Conservation (phyloP, 139 green algal species). For the Micractinium conductrix region DNA sequence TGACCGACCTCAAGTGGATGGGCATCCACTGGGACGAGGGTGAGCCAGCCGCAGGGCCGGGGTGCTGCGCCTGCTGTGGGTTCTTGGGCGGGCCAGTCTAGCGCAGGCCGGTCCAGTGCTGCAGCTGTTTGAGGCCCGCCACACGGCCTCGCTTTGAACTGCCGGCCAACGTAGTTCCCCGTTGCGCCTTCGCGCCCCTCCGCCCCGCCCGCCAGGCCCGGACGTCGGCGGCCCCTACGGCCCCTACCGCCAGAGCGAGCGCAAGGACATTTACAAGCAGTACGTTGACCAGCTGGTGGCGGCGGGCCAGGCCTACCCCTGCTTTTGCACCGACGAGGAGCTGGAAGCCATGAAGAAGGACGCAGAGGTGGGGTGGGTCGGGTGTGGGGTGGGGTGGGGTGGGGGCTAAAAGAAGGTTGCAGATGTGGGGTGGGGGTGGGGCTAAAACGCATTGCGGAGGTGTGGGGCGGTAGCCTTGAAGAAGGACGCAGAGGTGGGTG, state of each 20-base stretch:
- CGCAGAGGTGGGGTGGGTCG: constrained; percentile 61
- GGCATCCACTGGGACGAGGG: constrained; percentile 97
- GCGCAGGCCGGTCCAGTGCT: too few relatives aligned
- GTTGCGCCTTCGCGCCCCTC: too few relatives aligned
- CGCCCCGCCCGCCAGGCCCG: constrained; percentile 65
- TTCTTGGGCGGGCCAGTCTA: too few relatives aligned
- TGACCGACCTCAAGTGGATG: constrained; percentile 95
- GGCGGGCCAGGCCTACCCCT: constrained; percentile 89
- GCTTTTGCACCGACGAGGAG: constrained; percentile 99
- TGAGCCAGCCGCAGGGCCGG: constrained; percentile 33
- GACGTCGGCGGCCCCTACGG: constrained; percentile 86
- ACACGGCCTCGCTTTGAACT: too few relatives aligned
- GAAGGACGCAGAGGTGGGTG: too few relatives aligned
- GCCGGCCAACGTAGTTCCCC: too few relatives aligned
- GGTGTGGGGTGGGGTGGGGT: not conserved
- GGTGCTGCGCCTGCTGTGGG: too few relatives aligned
- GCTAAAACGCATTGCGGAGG: too few relatives aligned
- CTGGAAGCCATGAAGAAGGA: constrained; percentile 87
- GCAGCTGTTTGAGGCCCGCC: too few relatives aligned
- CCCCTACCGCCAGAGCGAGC: constrained; percentile 97
- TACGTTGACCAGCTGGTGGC: constrained; percentile 91
- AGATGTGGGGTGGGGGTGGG: too few relatives aligned
- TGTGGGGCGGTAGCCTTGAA: too few relatives aligned
- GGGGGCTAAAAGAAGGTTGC: too few relatives aligned
- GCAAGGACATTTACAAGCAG: constrained; percentile 91